Base-by-base conservation (phyloP, 805 yeast species). In the Jamesozyma rosinii region DNA sequence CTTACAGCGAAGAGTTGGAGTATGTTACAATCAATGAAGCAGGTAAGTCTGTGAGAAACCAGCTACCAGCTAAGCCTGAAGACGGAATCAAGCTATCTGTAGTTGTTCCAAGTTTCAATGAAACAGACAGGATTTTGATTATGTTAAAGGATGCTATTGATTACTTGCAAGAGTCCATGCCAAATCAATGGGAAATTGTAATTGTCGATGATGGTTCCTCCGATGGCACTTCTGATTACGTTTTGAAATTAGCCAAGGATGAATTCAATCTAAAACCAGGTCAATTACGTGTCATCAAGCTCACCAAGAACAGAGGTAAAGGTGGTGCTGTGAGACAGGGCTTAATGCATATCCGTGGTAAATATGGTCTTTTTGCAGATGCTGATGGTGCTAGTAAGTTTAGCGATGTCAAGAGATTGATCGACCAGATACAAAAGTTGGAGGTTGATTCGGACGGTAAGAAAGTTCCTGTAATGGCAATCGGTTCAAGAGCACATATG, bases 321-420 rank as follows among this genome's bases (percentile, higher is more conserved):
- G 94, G 94, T 30, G 96, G 97, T 11, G 98, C 97, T 0, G 97
- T 92, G 0, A 79, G 94, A 15, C 97, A 90, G 63, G 98, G 98
- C 5, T 66, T 92, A 61, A 75, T 81, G 53, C 79, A 77, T 54
- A 67, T 81, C 3, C 68, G 86, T 35, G 98, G 97, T 11, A 61
- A 70, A 44, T 81, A 75, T 53, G 76, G 78, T 10, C 71, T 92
- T 9, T 92, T 92, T 68, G 97, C 95, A 1, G 98, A 92, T 65
- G 98, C 97, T 1, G 98, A 92, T 65, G 97, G 97, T 29, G 97
- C 98, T 4, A 81, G 95, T 21, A 71, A 74, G 51, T 92, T 92
- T 59, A 55, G 75, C 21, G 96, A 89, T 61, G 68, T 83, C 21
- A 57, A 57, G 1, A 75, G 72, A 44, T 68, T 89, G 45, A 49